A percentile compares a stretch with the other conserved stretches of the same genome.
phyloP scores from a whole-genome alignment of 2,329 filamentous ascomycete species.

The Didymella arachidicola region DNA sequence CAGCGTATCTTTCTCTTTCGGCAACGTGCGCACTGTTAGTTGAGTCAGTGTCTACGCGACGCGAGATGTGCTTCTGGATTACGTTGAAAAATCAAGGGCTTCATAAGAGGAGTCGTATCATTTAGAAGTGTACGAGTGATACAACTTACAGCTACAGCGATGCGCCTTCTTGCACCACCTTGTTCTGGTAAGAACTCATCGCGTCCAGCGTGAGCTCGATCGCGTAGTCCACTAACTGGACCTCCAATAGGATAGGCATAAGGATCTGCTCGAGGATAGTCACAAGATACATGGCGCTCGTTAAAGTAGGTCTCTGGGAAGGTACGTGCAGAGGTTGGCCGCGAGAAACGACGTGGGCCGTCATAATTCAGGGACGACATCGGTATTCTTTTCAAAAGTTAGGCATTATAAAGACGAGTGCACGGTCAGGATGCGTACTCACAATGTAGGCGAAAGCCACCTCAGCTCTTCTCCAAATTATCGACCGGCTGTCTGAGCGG shows the following conservation, averaged over 20 bases:
- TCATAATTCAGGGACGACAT: conserved; percentile 29
- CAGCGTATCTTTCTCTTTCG: conserved; percentile 94
- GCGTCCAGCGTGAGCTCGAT: conserved; percentile 16
- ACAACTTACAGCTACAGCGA: conserved; percentile 53
- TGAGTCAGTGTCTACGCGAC: conserved; percentile 2
- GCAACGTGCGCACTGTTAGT: conserved; percentile 79
- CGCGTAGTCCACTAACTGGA: conserved; percentile 28
- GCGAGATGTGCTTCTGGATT: not conserved
- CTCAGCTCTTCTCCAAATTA: not conserved
- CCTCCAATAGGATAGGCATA: conserved; percentile 37
- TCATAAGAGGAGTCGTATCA: not conserved
- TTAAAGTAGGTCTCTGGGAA: conserved; percentile 27
- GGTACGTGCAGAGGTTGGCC: conserved; percentile 21
- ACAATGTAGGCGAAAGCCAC: not conserved
- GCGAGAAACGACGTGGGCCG: conserved; percentile 27
- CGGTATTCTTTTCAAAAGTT: conserved; percentile 1
- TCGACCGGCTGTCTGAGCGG: not conserved
- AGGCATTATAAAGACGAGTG: not conserved
- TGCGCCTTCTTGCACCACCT: conserved; percentile 57
- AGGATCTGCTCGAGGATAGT: conserved; percentile 33
- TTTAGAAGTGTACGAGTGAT: not conserved
- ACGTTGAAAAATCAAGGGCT: not conserved
- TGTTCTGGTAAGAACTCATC: conserved; percentile 42
- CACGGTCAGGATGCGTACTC: not conserved
- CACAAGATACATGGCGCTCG: conserved; percentile 35